Percentiles rank a stretch among this genome's conserved stretches.
Evolutionary conservation across 139 green algal genomes (phyloP).

Genomic region (Parachlorella kessleri): DNA sequence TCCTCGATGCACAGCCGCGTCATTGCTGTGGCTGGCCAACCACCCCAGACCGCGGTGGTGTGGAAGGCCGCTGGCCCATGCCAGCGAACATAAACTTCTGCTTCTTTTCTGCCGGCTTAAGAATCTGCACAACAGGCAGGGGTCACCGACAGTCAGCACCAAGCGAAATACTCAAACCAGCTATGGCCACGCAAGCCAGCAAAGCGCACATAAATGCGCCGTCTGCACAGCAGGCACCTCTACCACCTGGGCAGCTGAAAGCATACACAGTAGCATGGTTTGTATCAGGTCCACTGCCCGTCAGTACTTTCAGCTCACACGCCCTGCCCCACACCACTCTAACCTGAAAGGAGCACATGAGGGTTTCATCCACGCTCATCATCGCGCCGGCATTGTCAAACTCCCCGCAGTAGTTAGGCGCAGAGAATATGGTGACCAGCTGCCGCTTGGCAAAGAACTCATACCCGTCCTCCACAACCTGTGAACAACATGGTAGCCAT

Average conservation of each 20-base stretch:
- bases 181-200: too few relatives aligned
- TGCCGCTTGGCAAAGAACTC: constrained; percentile 99
- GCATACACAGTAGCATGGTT: too few relatives aligned
- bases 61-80: constrained; percentile 34
- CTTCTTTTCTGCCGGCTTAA: constrained; percentile 98
- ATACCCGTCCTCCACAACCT: constrained; percentile 98
- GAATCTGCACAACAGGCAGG: constrained; percentile 82
- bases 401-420: constrained; percentile 99
- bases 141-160: too few relatives aligned
- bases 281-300: too few relatives aligned
- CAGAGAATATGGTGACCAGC: constrained; percentile 99
- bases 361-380: constrained; percentile 99
- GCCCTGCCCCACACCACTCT: background rate
- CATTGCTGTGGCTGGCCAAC: too few relatives aligned
- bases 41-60: constrained; percentile 22
- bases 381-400: constrained; percentile 99
- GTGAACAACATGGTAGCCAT: too few relatives aligned
- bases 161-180: too few relatives aligned
- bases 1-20: too few relatives aligned
- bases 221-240: too few relatives aligned
- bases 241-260: too few relatives aligned
- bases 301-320: background rate
- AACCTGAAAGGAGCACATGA: constrained; percentile 99
- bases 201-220: too few relatives aligned
- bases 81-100: constrained; percentile 66